Evolutionary conservation across 768 basidiomycete genomes (phyloP), one percentile per base, ranked within the genome.

Genomic region (Amanita fuliginea): DNA sequence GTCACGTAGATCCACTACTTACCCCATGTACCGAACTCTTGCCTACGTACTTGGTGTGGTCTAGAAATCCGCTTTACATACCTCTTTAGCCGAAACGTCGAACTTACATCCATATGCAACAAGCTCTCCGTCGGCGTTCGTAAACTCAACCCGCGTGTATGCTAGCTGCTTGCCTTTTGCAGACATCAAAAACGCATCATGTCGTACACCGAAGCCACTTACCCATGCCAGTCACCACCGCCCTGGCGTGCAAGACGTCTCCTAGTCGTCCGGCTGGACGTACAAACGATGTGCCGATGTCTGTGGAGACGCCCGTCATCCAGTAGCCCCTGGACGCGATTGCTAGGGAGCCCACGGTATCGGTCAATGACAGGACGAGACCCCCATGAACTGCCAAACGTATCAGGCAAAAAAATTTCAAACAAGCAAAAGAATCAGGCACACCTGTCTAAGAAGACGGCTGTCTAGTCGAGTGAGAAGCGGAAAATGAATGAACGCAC

Each of bases 221-320:
- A 83, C 87, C 89, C 56, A 92, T 72, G n/a, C 75, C 79, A 42
- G 78, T 84, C 28, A 90, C 59, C 1, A 72, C 69, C 0, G 82
- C 85, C 55, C 73, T 84, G 3, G 78, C 78, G 48, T 75, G 72
- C 11, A 92, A 61, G 10, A 73, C 64, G 53, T 90, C 86, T 9
- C 87, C 89, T 0, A 70, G 66, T 48, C 69, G 73, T n/a, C 89
- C 89, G 4, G 76, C 83, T 16, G 85, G 86, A 30, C 80, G 78
- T 51, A 90, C 77, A 54, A 90, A 91, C 1, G 84, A 84, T 0
- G 87, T 76, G 19, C 72, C 81, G 54, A 92, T 78, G 60, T 91
- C 88, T 3, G 86, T 87, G 2, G 86, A 88, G 8, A 91, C 87
- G 13, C 89, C 87, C 0, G 89, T 91, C 87, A 89, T 88, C 58